Percentiles rank a stretch among this genome's conserved stretches.
phyloP scores from a whole-genome alignment of 2,329 filamentous ascomycete species.

The Talaromyces piceae region DNA sequence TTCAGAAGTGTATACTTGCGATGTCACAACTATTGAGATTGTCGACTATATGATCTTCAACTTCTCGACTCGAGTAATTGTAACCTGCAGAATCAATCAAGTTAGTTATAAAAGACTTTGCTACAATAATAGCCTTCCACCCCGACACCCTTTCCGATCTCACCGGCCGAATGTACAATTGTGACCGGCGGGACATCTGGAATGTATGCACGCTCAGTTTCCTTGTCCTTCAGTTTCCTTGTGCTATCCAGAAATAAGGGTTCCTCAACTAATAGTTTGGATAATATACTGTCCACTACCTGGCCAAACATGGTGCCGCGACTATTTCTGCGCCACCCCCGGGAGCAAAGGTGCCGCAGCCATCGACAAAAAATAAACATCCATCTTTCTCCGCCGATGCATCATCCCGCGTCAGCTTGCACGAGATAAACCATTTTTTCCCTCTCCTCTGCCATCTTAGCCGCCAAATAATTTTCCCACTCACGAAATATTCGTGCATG shows the following conservation, averaged over 20 bases:
- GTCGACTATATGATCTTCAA: no score
- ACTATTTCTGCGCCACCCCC: not conserved
- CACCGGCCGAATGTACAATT: constrained; percentile 33
- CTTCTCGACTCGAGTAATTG: not conserved
- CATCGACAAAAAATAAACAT: not conserved
- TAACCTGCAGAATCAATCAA: not conserved
- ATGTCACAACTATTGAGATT: no score
- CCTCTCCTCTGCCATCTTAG: not conserved
- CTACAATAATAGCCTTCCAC: no score
- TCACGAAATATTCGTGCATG: constrained; percentile 13
- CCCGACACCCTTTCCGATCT: not conserved
- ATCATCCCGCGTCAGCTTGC: not conserved
- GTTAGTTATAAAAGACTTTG: no score
- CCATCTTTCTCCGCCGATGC: no score
- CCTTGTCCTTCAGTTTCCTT: not conserved
- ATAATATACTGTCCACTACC: not conserved
- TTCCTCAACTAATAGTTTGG: no score
- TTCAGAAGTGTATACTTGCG: no score
- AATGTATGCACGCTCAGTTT: constrained; percentile 28
- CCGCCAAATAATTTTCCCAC: not conserved
- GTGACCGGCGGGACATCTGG: constrained; percentile 41
- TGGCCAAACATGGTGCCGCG: not conserved
- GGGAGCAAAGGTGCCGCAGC: not conserved
- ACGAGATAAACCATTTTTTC: not conserved
- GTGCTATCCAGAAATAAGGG: not conserved